Conservation (phyloP, 2,329 filamentous ascomycete species). For the Sordariomycetes sp. region DNA sequence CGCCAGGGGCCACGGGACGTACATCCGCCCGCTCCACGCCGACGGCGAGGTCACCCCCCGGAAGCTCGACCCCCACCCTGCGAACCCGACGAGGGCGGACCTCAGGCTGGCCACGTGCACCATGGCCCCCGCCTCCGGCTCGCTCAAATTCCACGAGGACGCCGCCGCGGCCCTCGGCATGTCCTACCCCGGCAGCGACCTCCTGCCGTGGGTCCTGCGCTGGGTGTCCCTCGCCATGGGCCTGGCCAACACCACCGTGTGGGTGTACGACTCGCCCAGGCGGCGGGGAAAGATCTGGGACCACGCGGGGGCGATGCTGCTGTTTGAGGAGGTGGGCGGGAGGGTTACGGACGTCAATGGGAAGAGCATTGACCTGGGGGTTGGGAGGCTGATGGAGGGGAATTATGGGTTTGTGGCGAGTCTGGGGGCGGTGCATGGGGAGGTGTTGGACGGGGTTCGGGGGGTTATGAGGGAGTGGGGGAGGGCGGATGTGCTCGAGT, state of each 20-base stretch:
- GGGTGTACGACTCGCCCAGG: constrained; percentile 40
- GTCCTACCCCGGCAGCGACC: constrained; percentile 34
- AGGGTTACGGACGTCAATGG: constrained; percentile 44
- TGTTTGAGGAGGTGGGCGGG: constrained; percentile 47
- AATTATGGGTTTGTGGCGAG: constrained; percentile 50
- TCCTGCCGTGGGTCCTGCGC: constrained; percentile 46
- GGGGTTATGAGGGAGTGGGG: neutral
- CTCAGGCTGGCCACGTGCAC: constrained; percentile 34
- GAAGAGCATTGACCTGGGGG: constrained; percentile 34
- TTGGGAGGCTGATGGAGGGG: constrained; percentile 32
- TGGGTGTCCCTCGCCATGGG: constrained; percentile 43
- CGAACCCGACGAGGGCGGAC: constrained; percentile 11
- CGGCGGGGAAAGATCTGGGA: constrained; percentile 47
- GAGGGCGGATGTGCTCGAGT: neutral
- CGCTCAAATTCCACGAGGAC: constrained; percentile 33
- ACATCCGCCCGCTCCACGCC: constrained; percentile 25
- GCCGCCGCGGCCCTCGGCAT: constrained; percentile 30
- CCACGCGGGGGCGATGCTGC: constrained; percentile 47
- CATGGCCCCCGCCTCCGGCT: constrained; percentile 33
- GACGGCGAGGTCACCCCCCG: constrained; percentile 13
- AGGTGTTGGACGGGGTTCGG: constrained; percentile 17
- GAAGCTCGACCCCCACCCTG: constrained; percentile 15
- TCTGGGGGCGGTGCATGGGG: constrained; percentile 28
- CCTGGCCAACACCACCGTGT: constrained; percentile 41
- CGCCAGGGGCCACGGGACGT: constrained; percentile 35